Conservation (phyloP, 257 asterid species). For the Leptodermis oblonga region DNA sequence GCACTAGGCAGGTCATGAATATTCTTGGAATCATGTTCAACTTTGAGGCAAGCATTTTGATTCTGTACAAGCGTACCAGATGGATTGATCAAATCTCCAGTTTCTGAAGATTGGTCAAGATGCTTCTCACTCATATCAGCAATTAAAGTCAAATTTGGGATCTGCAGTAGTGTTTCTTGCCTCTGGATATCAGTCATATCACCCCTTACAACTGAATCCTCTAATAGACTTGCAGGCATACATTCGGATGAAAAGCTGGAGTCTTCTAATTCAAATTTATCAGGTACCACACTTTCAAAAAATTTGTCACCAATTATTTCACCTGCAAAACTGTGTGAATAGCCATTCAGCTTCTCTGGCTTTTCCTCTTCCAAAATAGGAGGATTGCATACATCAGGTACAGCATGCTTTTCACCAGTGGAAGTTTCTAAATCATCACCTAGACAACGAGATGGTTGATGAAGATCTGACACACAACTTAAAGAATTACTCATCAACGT, state of each 20-base stretch:
- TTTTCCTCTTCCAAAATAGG: slow-evolving; percentile 22
- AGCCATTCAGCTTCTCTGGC: slow-evolving; percentile 25
- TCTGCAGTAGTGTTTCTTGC: slow-evolving; percentile 26
- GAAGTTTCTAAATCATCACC: slow-evolving; percentile 25
- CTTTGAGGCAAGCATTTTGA: slow-evolving; percentile 22
- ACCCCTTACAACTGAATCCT: slow-evolving; percentile 24
- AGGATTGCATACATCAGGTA: slow-evolving; percentile 23
- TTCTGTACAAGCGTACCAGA: slow-evolving; percentile 17
- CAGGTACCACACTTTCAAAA: slow-evolving; percentile 18
- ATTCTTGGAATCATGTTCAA: slow-evolving; percentile 23
- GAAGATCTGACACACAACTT: slow-evolving; percentile 28
- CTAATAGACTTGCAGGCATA: slow-evolving; percentile 19
- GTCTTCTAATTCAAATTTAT: slow-evolving; percentile 24
- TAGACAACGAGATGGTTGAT: slow-evolving; percentile 25
- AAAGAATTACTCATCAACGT: slow-evolving; percentile 19
- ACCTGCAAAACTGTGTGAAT: slow-evolving; percentile 24
- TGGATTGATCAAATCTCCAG: slow-evolving; percentile 22
- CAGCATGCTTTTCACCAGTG: slow-evolving; percentile 26
- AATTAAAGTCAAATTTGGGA: slow-evolving; percentile 25
- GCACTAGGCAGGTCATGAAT: slow-evolving; percentile 22
- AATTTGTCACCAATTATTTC: slow-evolving; percentile 18
- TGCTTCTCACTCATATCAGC: slow-evolving; percentile 24
- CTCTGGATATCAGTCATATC: slow-evolving; percentile 19
- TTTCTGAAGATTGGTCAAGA: slow-evolving; percentile 16
- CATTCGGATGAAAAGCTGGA: slow-evolving; percentile 26